Evolutionary conservation across 2,329 filamentous ascomycete species (phyloP), one percentile per base, ranked within the genome.

Genomic region (Knoxdaviesia capensis): DNA sequence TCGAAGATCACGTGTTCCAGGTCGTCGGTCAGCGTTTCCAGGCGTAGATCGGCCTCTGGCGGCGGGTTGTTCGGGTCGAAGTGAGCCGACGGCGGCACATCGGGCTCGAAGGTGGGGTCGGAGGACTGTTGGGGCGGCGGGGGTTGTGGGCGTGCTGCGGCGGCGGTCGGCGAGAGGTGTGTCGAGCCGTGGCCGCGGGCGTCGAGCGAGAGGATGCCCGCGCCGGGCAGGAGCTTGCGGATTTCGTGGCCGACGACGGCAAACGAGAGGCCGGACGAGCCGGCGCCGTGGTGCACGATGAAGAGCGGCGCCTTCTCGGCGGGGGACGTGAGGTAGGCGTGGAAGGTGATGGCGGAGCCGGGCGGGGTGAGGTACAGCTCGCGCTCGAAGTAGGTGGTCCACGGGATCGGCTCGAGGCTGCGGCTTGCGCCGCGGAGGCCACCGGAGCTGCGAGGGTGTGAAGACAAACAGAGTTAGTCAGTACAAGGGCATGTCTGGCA

Each of bases 201-300:
- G 56, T 96, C 87, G 7, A 87, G 57, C 4, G 85, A 84, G 20
- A 98, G 68, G 36, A 96, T 71, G 1, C 90, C 92, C 3, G 87
- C 82, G 6, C 74, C 66, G 1, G 90, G 84, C 36, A 94, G 65
- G 6, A 74, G 67, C 55, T 80, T 83, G 42, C 78, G 72, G 46
- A 96, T 75, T 55, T 92, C 81, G 38, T 74, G 68, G 3, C 79
- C 75, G 46, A 93, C 75, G 4, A 84, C 68, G 5, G 87, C 87
- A 59, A 96, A 98, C 3, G 86, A 93, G 45, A 96, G 71, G 6
- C 82, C 92, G 0, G 87, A 94, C 4, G 87, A 93, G 10, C 90
- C 90, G 36, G 84, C 90, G 35, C 90, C 90, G 60, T 98, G 90
- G 55, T 98, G 90, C 60, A 82, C 84, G 45, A 96, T 80, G 58